phyloP scores from a whole-genome alignment of 2,329 filamentous ascomycete genomes.

The Claviceps arundinis region DNA sequence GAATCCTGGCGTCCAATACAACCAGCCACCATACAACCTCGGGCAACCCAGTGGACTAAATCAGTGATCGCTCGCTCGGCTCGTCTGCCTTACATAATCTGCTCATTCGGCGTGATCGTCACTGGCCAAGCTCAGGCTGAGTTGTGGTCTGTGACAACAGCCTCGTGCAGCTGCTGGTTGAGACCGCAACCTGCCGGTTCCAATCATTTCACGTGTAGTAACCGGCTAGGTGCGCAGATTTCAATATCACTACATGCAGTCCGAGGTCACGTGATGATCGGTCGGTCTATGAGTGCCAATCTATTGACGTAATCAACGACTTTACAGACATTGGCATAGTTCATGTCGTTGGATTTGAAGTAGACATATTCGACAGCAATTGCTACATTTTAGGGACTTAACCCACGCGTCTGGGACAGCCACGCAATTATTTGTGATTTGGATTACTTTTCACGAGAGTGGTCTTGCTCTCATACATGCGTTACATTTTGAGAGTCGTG shows the following conservation, averaged over 20 bases:
- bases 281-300: neutral
- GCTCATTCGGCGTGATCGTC: neutral
- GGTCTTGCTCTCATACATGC: slow-evolving; percentile 8
- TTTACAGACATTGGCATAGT: slow-evolving; percentile 4
- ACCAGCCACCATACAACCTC: slow-evolving; percentile 60
- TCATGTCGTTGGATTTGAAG: slow-evolving; percentile 22
- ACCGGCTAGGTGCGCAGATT: neutral
- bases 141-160: neutral
- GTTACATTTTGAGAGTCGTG: neutral
- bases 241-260: neutral
- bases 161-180: neutral
- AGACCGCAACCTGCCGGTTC: neutral
- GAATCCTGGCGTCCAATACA: slow-evolving; percentile 62
- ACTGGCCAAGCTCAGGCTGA: neutral
- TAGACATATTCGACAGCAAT: slow-evolving; percentile 40
- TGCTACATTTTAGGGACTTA: slow-evolving; percentile 48
- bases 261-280: neutral
- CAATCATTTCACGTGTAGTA: neutral
- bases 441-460: slow-evolving; percentile 7
- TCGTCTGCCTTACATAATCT: neutral
- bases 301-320: slow-evolving; percentile 3
- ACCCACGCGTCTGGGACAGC: slow-evolving; percentile 5
- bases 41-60: slow-evolving; percentile 57
- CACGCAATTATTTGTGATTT: slow-evolving; percentile 11
- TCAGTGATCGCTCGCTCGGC: slow-evolving; percentile 36